phyloP scores from a whole-genome alignment of 345 rosid genomes.

The Boechera divaricarpa region DNA sequence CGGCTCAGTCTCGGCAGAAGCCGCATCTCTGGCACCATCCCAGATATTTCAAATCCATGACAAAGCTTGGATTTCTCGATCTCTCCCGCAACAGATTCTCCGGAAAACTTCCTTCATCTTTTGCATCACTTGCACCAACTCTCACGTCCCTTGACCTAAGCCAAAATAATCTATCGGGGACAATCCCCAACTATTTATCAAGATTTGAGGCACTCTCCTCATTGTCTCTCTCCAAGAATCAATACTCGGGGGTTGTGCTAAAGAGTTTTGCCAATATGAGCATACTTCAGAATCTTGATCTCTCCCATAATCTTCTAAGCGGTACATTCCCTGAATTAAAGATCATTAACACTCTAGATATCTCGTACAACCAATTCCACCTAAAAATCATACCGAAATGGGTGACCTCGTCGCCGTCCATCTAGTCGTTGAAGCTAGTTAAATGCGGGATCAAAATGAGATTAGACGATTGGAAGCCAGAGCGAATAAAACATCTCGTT shows the following conservation, averaged over 20 bases:
- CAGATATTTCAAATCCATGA: constrained; percentile 56
- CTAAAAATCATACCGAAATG: constrained; percentile 64
- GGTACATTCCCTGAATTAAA: constrained; percentile 69
- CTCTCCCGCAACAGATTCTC: constrained; percentile 60
- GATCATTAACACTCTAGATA: constrained; percentile 56
- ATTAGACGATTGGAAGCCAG: constrained; percentile 61
- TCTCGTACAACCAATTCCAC: constrained; percentile 63
- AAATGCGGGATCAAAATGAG: constrained; percentile 66
- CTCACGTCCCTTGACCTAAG: constrained; percentile 54
- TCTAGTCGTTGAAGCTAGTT: constrained; percentile 67
- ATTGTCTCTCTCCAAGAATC: constrained; percentile 60
- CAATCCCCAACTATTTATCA: constrained; percentile 60
- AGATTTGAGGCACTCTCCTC: constrained; percentile 60
- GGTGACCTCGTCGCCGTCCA: constrained; percentile 71
- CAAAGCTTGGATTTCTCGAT: constrained; percentile 44
- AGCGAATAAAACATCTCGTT: constrained; percentile 53
- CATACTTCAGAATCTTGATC: constrained; percentile 67
- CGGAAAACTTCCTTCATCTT: constrained; percentile 59
- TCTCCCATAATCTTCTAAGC: constrained; percentile 58
- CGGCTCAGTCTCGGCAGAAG: constrained; percentile 22
- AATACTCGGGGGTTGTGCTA: constrained; percentile 54
- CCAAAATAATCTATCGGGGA: constrained; percentile 57
- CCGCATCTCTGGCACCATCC: constrained; percentile 59
- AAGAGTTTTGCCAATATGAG: constrained; percentile 60
- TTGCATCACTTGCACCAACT: constrained; percentile 52